A percentile compares a stretch with the other conserved stretches of the same genome.
Conservation (phyloP, 164 flowering plant genomes). For the Buxus sempervirens region DNA sequence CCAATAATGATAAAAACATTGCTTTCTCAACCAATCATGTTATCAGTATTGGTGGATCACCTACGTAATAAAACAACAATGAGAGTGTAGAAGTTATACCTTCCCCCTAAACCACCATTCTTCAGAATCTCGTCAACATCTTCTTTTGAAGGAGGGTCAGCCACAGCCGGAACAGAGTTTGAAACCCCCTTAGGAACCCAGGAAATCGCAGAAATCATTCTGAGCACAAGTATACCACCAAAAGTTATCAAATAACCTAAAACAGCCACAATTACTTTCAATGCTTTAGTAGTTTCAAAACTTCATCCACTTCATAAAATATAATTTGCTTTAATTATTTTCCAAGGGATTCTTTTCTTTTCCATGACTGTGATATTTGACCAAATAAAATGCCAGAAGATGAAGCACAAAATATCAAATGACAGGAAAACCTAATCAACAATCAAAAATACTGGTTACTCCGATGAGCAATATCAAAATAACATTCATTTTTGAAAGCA, state of each 20-base stretch:
- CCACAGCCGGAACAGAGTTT: constrained; percentile 53
- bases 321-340: too few species aligned
- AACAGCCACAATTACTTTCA: too few species aligned
- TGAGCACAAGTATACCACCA: neutral
- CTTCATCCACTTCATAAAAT: too few species aligned
- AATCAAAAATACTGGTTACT: too few species aligned
- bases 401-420: too few species aligned
- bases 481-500: too few species aligned
- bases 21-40: neutral
- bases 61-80: neutral
- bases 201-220: constrained; percentile 74
- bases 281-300: too few species aligned
- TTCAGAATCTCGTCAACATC: constrained; percentile 69
- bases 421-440: too few species aligned
- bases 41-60: neutral
- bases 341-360: too few species aligned
- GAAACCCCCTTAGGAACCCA: constrained; percentile 88
- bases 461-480: too few species aligned
- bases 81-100: constrained; percentile 23
- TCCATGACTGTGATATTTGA: too few species aligned
- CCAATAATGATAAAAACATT: neutral
- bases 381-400: too few species aligned
- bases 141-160: constrained; percentile 78
- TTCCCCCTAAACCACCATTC: constrained; percentile 26
- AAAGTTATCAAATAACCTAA: neutral